Evolutionary conservation across 495 filamentous ascomycete species (phyloP), one percentile per base, ranked within the genome.

Genomic region (Aspergillus heteromorphus): DNA sequence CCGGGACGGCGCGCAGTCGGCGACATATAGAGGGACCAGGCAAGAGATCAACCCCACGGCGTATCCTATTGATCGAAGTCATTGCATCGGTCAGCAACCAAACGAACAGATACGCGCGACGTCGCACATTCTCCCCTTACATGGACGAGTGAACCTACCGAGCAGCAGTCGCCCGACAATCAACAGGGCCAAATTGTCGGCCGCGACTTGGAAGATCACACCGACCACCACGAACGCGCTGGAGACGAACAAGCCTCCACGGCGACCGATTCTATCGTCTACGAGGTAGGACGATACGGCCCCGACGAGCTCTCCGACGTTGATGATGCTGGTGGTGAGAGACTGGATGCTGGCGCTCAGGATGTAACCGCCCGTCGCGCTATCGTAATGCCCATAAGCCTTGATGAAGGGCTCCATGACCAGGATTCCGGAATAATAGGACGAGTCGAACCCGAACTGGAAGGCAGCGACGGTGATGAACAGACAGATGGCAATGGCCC

Each of bases 381-480:
- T 0, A 17, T 47, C 21, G 11, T 47, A 29, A 16, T 47, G 43
- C 1, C 43, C 43, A 29, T 47, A 47, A 4, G 43, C 23, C 16
- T 29, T 47, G 21, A 29, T 47, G 21, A 47, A 47, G 11, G 43
- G 23, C 4, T 47, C 43, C 43, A 47, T 47, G 27, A 27, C 43
- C 14, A 47, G 43, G 16, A 47, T 47, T 4, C 43, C 43, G 17
- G 43, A 47, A 47, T 47, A 47, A 13, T 47, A 47, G 43, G 43
- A 29, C 4, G 43, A 47, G 23, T 47, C 43, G 16, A 47, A 47
- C 1, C 43, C 43, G 8, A 47, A 47, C 14, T 47, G 43, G 19
- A 47, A 47, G 13, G 43, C 43, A 30, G 21, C 21, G 29, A 47
- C 29, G 2, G 43, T 47, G 13, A 47, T 47, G 9, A 47, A 47